A percentile compares a stretch with the other conserved stretches of the same genome.
Evolutionary conservation across 2,329 filamentous ascomycete genomes (phyloP).

Genomic region (Diaporthe batatas): DNA sequence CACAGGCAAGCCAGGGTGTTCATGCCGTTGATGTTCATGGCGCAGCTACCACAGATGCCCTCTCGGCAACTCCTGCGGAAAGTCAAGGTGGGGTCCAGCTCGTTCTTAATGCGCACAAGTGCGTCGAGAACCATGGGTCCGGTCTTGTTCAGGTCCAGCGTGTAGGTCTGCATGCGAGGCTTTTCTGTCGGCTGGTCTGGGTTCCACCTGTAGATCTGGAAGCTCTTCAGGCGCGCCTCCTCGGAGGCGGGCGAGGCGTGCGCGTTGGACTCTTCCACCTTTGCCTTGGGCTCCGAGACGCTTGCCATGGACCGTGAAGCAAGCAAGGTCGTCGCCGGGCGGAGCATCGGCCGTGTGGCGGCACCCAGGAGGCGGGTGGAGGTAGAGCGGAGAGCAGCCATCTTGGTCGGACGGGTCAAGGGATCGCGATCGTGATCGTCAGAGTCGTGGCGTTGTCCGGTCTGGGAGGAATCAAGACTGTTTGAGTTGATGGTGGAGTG

Average conservation of each 20-base stretch:
- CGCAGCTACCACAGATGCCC: slow-evolving; percentile 98
- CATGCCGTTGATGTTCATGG: slow-evolving; percentile 99
- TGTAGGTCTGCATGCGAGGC: slow-evolving; percentile 95
- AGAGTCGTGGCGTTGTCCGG: slow-evolving; percentile 22
- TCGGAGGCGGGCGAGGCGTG: slow-evolving; percentile 63
- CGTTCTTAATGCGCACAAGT: slow-evolving; percentile 98
- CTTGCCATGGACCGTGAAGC: slow-evolving; percentile 65
- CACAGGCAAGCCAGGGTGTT: slow-evolving; percentile 98
- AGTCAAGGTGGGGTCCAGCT: slow-evolving; percentile 94
- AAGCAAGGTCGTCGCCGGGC: slow-evolving; percentile 55
- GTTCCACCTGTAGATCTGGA: slow-evolving; percentile 99
- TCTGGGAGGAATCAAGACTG: not conserved
- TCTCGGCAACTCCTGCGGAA: slow-evolving; percentile 97
- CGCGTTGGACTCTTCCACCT: slow-evolving; percentile 40
- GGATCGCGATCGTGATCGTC: slow-evolving; percentile 12
- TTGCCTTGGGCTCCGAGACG: slow-evolving; percentile 62
- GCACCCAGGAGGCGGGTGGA: slow-evolving; percentile 65
- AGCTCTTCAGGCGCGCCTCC: slow-evolving; percentile 86
- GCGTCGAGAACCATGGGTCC: slow-evolving; percentile 99
- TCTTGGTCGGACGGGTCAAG: slow-evolving; percentile 50
- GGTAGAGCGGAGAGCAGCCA: slow-evolving; percentile 73
- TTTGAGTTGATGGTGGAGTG: not conserved
- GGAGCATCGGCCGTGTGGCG: slow-evolving; percentile 56
- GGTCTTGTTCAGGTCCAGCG: slow-evolving; percentile 97
- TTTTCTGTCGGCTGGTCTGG: slow-evolving; percentile 93